Evolutionary conservation across 768 basidiomycete genomes (phyloP), one percentile per base, ranked within the genome.

Genomic region (Mycena albidolilacea): DNA sequence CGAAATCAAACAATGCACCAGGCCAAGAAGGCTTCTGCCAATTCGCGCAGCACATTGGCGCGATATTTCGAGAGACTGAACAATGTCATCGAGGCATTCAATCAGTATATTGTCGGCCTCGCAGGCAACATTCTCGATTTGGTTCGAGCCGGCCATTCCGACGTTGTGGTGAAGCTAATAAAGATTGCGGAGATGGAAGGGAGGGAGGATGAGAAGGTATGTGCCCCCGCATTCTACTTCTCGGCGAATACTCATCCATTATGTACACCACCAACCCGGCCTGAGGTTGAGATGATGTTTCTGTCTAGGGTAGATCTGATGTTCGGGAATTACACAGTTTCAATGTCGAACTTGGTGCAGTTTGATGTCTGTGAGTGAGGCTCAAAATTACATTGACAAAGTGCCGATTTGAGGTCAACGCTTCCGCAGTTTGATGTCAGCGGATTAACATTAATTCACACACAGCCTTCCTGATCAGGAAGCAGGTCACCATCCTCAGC

Each of bases 181-280:
- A 99, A 99, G 84, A 94, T 99, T 68, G 93, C 94, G 12, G 97
- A 99, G 80, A 86, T 96, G 30, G 98, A 99, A 81, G 96, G 94
- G 5, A 90, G 88, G 78, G 95, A 96, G 80, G 98, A 99, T 79
- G 95, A 99, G 84, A 98, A 98, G 89, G 97, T 94, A 76, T 57
- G 80, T 19, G 43, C 52, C 21, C 4, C 44, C 52, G 14, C 44
- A 38, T 50, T 48, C 17, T 52, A 30, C 15, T 60, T 19, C 21
- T 50, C 11, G 46, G 60, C 62, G 41, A 15, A 11, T 54, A 71
- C 52, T 71, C 68, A 44, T 52, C 12, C 14, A 64, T 58, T 62
- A 12, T 38, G 1, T n/a, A n/a, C n/a, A n/a, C n/a, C n/a, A n/a
- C n/a, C n/a, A n/a, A n/a, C n/a, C n/a, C n/a, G n/a, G n/a, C n/a